Evolutionary conservation across 805 yeast species (phyloP).

Genomic region (Metschnikowia lunata): DNA sequence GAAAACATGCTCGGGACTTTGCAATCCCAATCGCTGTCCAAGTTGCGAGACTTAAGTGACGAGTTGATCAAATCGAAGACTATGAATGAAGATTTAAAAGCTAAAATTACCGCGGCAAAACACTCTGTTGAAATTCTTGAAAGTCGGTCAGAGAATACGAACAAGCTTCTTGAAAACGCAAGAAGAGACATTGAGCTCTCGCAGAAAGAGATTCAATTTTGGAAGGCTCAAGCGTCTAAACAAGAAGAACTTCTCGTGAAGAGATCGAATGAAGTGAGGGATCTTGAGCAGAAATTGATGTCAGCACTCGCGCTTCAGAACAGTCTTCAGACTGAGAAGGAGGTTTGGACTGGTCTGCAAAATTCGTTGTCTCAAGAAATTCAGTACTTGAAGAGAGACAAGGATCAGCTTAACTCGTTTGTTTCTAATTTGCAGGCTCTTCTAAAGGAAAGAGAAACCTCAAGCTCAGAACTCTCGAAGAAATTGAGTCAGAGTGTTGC

Average conservation of each 20-base stretch:
- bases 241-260: conserved; percentile 31
- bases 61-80: conserved; percentile 26
- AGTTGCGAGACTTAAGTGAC: conserved; percentile 44
- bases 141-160: conserved; percentile 47
- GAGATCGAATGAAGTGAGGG: conserved; percentile 49
- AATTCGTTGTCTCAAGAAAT: conserved; percentile 50
- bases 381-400: conserved; percentile 52
- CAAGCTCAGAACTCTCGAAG: conserved; percentile 45
- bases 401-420: conserved; percentile 50
- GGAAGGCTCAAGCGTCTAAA: conserved; percentile 40
- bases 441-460: conserved; percentile 56
- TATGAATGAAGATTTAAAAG: conserved; percentile 38
- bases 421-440: conserved; percentile 57
- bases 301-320: conserved; percentile 42
- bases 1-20: conserved; percentile 32
- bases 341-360: conserved; percentile 46
- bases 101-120: conserved; percentile 50
- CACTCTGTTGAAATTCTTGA: conserved; percentile 51
- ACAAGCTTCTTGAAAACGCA: conserved; percentile 26
- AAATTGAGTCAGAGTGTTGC: conserved; percentile 48
- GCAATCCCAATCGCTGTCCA: conserved; percentile 38
- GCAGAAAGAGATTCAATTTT: conserved; percentile 29
- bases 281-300: conserved; percentile 44
- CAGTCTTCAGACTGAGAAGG: conserved; percentile 52
- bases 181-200: conserved; percentile 26